phyloP scores from a whole-genome alignment of 495 filamentous ascomycete species.

The Lepidopterella palustris region DNA sequence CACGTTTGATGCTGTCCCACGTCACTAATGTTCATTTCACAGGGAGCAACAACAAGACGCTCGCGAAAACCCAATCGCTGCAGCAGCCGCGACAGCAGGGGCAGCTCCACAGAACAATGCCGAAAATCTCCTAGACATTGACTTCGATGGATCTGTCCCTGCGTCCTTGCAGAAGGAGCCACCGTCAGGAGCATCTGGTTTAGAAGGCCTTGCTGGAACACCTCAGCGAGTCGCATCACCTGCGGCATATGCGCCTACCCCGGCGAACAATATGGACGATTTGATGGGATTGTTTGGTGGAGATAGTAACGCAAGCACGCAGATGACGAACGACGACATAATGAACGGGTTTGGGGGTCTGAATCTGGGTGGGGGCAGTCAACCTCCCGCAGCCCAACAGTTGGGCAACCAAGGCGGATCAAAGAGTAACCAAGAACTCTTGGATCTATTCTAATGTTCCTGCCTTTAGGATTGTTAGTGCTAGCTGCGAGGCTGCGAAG shows the following conservation, averaged over 20 bases:
- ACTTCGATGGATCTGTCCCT: slow-evolving; percentile 92
- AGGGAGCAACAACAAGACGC: slow-evolving; percentile 82
- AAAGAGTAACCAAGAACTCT: slow-evolving; percentile 73
- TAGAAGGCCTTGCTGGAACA: slow-evolving; percentile 71
- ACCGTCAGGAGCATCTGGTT: slow-evolving; percentile 53
- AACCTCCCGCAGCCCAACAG: slow-evolving; percentile 51
- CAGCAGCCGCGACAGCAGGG: slow-evolving; percentile 51
- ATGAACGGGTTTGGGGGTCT: slow-evolving; percentile 82
- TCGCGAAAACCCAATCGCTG: slow-evolving; percentile 88
- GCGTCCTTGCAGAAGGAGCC: slow-evolving; percentile 74
- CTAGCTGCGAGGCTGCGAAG: too few relatives aligned
- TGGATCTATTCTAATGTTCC: slow-evolving; percentile 73
- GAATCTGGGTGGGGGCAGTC: slow-evolving; percentile 58
- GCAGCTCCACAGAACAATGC: slow-evolving; percentile 63
- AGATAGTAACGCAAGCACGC: slow-evolving; percentile 40
- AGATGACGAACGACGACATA: slow-evolving; percentile 42
- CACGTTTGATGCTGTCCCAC: slow-evolving; percentile 16
- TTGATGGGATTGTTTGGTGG: slow-evolving; percentile 71
- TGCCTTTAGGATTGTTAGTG: too few relatives aligned
- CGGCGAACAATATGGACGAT: slow-evolving; percentile 71
- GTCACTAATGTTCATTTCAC: slow-evolving; percentile 12
- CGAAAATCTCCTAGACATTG: slow-evolving; percentile 95
- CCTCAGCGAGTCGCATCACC: slow-evolving; percentile 73
- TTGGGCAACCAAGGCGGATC: slow-evolving; percentile 32
- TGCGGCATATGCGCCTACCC: slow-evolving; percentile 31